phyloP scores from a whole-genome alignment of 345 rosid species.

The Leavenworthia alabamica region DNA sequence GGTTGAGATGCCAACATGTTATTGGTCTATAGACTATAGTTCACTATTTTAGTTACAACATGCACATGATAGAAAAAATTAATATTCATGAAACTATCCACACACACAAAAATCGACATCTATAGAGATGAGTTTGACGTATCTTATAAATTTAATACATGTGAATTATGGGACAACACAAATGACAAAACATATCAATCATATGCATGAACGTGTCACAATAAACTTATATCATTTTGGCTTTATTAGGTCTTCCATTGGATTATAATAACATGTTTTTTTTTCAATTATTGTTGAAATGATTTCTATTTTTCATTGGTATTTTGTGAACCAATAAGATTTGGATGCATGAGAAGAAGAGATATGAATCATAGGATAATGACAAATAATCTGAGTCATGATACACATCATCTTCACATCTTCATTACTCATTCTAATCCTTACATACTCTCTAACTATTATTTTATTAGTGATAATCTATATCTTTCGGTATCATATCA shows the following conservation, averaged over 20 bases:
- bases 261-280: not conserved
- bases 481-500: not conserved
- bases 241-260: not conserved
- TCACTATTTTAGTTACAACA: no score
- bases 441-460: conserved; percentile 2
- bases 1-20: not conserved
- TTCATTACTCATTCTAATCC: conserved; percentile 7
- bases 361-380: conserved; percentile 19
- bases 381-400: conserved; percentile 22
- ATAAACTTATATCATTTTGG: not conserved
- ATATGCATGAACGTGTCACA: conserved; percentile 21
- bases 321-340: conserved; percentile 12
- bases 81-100: no score
- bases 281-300: conserved; percentile 9
- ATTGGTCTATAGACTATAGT: no score
- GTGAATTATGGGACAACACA: not conserved
- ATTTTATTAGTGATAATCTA: not conserved
- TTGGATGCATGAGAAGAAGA: conserved; percentile 11
- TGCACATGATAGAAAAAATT: no score
- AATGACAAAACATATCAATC: not conserved
- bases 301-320: conserved; percentile 1
- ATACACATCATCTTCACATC: conserved; percentile 11
- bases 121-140: no score
- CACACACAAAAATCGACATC: no score
- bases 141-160: not conserved